Base-by-base conservation (phyloP, 1,284 basidiomycete genomes). In the Boletus sp. region DNA sequence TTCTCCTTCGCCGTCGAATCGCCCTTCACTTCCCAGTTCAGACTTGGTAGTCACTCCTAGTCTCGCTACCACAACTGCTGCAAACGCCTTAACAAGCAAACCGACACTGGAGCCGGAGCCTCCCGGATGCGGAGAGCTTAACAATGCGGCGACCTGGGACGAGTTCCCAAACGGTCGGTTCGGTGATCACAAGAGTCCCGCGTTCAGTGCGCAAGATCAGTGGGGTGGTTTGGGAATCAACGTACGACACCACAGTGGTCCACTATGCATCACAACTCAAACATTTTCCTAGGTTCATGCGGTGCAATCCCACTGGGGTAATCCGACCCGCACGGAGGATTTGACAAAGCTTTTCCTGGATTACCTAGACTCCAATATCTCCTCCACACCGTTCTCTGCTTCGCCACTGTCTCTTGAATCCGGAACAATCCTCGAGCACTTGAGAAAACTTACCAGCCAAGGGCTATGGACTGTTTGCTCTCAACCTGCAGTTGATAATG, bases 141-240 rank as follows among this genome's bases (percentile, higher is more conserved):
- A 87, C 59, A 78, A 83, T 52, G 84, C 84, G 0, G 76, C 83
- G 2, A 81, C 80, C 17, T 99, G 95, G 95, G 96, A 99, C 66
- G 96, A 99, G 66, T 99, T 96, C 67, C 95, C 95, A 4, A 99
- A 99, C 63, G 95, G 95, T 44, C 84, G 95, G n/a, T 99, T 98
- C 68, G 96, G 96, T 53, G 96, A 99, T 67, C 91, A 90, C 57
- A 90, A 96, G 63, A 94, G 90, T 73, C 95, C 95, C 6, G 95
- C 95, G 0, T 99, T 90, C 61, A 96, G 96, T 48, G 82, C 75
- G 40, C 80, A 80, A 55, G 84, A 84, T 54, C 82, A 76, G 7
- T 91, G 87, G 86, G 84, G 83, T 42, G 78, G 80, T 41, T 73
- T 75, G 13, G 74, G 71, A 39, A 69, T 81, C 27, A 72, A 76